A percentile compares a stretch with the other conserved stretches of the same genome.
Conservation (phyloP, 306 rosid species). For the Castanospermum australe region DNA sequence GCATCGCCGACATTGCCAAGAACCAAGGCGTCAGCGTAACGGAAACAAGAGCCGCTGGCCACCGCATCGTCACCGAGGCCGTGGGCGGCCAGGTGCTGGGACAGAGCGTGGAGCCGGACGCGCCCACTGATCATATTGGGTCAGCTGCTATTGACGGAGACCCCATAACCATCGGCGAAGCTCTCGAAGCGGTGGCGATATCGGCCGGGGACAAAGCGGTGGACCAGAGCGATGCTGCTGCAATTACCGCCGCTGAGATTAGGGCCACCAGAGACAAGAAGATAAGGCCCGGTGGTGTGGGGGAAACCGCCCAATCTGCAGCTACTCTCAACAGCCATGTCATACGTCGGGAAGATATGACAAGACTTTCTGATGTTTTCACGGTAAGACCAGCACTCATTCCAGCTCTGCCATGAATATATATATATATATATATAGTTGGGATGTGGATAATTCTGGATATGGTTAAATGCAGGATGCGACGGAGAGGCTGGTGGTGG, state of each 20-base stretch:
- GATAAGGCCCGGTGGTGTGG: neutral
- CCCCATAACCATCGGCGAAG: constrained; percentile 36
- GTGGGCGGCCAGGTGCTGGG: constrained; percentile 16
- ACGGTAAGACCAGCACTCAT: neutral
- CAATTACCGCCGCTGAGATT: constrained; percentile 19
- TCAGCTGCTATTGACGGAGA: constrained; percentile 31
- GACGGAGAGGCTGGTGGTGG: constrained; percentile 9
- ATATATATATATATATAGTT: neutral
- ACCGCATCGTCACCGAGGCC: neutral
- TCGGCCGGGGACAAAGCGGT: constrained; percentile 28
- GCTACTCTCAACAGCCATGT: constrained; percentile 16
- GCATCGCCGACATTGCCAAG: neutral
- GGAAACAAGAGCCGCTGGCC: neutral
- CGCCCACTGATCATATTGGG: constrained; percentile 8
- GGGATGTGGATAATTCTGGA: neutral
- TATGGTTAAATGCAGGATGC: constrained; percentile 24
- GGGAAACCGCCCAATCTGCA: constrained; percentile 16
- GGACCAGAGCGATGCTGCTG: constrained; percentile 32
- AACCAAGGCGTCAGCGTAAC: constrained; percentile 25
- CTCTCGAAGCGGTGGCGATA: constrained; percentile 28
- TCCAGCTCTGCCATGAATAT: neutral
- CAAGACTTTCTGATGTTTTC: constrained; percentile 30
- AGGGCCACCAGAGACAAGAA: constrained; percentile 28
- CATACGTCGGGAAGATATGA: constrained; percentile 22
- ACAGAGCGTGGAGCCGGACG: neutral